Evolutionary conservation across 345 rosid genomes (phyloP), one percentile per base, ranked within the genome.

Genomic region (Reutealis trisperma): DNA sequence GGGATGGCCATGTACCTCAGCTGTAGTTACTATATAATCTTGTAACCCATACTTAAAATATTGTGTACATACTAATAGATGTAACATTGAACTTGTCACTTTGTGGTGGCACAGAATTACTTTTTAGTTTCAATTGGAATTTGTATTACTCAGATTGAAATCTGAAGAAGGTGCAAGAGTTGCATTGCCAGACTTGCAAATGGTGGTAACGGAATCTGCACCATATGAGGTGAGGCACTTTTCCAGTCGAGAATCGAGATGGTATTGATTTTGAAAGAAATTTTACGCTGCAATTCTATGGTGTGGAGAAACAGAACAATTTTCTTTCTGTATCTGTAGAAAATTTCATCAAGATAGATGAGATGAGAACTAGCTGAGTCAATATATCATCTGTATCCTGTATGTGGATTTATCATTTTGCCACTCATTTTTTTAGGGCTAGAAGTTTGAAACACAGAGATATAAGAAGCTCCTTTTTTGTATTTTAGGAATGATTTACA

Each of bases 11-110:
- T 78, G 80, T 74, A 45, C 72, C 74, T 47, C 77, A 19, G 79
- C 58, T 34, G 51, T 37, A 63, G 58, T 61, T 25, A 14, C 8
- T 52, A 37, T 62, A 62, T 54, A 60, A 65, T 61, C 61, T 77
- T 78, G 80, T 86, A 73, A 81, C 76, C 63, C 81, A n/a, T 68
- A 59, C 67, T 59, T 76, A 54, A 58, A 72, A 71, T 9, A 30
- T 3, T 82, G 64, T 87, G 83, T 83, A 82, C 77, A 81, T 83
- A 83, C 82, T 75, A 66, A 75, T 64, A 75, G 79, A 77, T 81
- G 87, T 80, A 81, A 80, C 82, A 41, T 70, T 77, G 72, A 80
- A 78, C 81, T 47, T 66, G 85, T 59, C 84, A 67, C 75, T 74
- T 32, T 72, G 52, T 62, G 84, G 77, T 83, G 90, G 83, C 86